phyloP scores from a whole-genome alignment of 805 yeast species.

The Myxozyma nipponensis region DNA sequence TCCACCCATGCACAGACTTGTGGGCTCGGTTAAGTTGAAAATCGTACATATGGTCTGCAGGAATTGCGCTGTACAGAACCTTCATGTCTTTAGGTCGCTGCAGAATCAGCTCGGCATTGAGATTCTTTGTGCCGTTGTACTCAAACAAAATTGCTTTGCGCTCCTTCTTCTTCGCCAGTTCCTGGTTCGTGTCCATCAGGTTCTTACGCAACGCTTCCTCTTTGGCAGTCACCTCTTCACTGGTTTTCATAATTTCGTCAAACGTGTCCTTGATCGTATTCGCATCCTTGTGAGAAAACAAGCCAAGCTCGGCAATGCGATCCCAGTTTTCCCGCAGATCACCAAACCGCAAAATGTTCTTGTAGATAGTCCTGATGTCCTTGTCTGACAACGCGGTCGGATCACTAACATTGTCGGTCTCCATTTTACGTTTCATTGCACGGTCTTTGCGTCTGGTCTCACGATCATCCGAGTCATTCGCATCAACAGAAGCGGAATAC shows the following conservation, averaged over 20 bases:
- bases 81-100: slow-evolving; percentile 84
- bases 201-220: slow-evolving; percentile 60
- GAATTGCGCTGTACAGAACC: slow-evolving; percentile 52
- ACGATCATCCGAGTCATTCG: slow-evolving; percentile 41
- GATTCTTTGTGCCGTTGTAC: slow-evolving; percentile 76
- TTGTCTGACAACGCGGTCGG: slow-evolving; percentile 64
- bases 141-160: slow-evolving; percentile 88
- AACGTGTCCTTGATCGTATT: slow-evolving; percentile 72
- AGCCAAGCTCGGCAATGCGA: slow-evolving; percentile 82
- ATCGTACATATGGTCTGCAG: slow-evolving; percentile 48
- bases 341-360: slow-evolving; percentile 77
- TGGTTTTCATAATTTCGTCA: slow-evolving; percentile 60
- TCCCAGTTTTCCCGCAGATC: slow-evolving; percentile 72
- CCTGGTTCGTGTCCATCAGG: slow-evolving; percentile 41
- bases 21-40: slow-evolving; percentile 62
- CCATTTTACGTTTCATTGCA: slow-evolving; percentile 38
- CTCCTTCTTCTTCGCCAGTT: slow-evolving; percentile 60
- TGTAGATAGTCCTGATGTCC: slow-evolving; percentile 80
- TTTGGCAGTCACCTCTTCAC: slow-evolving; percentile 56
- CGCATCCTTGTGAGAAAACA: slow-evolving; percentile 78
- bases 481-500: slow-evolving; percentile 41
- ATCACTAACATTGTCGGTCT: slow-evolving; percentile 41
- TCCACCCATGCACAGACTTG: slow-evolving; percentile 87
- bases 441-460: slow-evolving; percentile 40
- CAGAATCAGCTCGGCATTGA: slow-evolving; percentile 84